These are phyloP conservation scores for Globisporangium viniferum DNA, from an alignment of 352 stramenopile genomes.

Conservation along the genomic window DNA sequence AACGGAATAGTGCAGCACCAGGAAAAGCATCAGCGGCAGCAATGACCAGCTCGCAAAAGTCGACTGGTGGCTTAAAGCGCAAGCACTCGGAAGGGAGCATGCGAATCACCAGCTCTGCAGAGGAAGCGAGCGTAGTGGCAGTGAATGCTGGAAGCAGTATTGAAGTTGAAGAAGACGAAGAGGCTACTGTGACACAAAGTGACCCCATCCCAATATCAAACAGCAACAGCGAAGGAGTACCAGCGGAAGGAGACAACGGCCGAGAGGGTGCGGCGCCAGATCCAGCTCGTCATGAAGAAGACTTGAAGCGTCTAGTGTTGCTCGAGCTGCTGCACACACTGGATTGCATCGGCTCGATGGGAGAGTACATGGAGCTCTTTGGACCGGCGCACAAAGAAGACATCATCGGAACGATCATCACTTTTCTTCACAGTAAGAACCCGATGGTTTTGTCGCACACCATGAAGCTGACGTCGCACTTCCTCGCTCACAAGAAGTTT, in stretches of 20 bases:
- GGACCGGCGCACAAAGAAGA: slow-evolving; percentile 80
- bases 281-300: slow-evolving; percentile 65
- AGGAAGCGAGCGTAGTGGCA: slow-evolving; percentile 23
- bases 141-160: neutral
- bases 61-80: slow-evolving; percentile 28
- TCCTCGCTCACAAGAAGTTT: slow-evolving; percentile 86
- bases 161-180: slow-evolving; percentile 12
- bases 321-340: slow-evolving; percentile 81
- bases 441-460: slow-evolving; percentile 70
- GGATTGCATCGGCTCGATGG: slow-evolving; percentile 81
- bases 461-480: slow-evolving; percentile 84
- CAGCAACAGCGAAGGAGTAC: neutral
- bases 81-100: slow-evolving; percentile 39
- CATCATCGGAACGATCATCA: slow-evolving; percentile 78
- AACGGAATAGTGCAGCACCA: slow-evolving; percentile 20
- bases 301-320: slow-evolving; percentile 74
- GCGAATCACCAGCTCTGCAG: slow-evolving; percentile 15
- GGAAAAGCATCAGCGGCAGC: slow-evolving; percentile 7
- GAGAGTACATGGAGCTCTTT: slow-evolving; percentile 84
- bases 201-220: neutral
- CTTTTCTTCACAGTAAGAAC: slow-evolving; percentile 84
- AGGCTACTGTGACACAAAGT: neutral
- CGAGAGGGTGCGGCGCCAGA: slow-evolving; percentile 19
- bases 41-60: neutral
- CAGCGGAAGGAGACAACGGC: neutral